phyloP scores from a whole-genome alignment of 345 rosid genomes.

The Citrus cavaleriei region DNA sequence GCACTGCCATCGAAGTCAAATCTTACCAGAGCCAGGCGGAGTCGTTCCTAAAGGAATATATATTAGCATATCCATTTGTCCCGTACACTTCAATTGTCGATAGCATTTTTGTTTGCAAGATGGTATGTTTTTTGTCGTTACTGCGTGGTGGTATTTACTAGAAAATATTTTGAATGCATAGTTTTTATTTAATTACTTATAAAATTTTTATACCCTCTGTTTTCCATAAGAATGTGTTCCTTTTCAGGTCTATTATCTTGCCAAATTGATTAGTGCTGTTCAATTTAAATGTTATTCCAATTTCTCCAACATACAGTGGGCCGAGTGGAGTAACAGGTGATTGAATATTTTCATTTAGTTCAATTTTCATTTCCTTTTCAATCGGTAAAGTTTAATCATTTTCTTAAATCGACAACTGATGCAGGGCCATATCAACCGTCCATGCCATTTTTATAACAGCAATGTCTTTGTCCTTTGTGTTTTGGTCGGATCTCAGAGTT shows the following conservation, averaged over 20 bases:
- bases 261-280: slow-evolving; percentile 43
- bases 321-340: slow-evolving; percentile 72
- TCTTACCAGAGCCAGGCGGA: slow-evolving; percentile 54
- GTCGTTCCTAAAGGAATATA: slow-evolving; percentile 48
- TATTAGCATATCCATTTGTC: slow-evolving; percentile 48
- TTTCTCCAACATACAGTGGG: slow-evolving; percentile 42
- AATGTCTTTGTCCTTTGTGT: slow-evolving; percentile 54
- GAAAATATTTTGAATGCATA: not conserved
- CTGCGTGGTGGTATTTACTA: not conserved
- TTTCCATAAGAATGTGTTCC: not conserved
- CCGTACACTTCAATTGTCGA: slow-evolving; percentile 57
- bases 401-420: slow-evolving; percentile 2
- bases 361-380: not conserved
- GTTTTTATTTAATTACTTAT: not conserved
- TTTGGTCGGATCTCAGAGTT: slow-evolving; percentile 42
- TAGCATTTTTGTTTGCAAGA: slow-evolving; percentile 50
- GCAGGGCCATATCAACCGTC: slow-evolving; percentile 60
- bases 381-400: not conserved
- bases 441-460: slow-evolving; percentile 58
- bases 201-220: not conserved
- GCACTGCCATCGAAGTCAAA: slow-evolving; percentile 26
- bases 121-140: slow-evolving; percentile 30
- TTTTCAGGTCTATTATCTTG: slow-evolving; percentile 57
- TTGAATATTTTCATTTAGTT: not conserved
- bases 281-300: slow-evolving; percentile 56